Evolutionary conservation across 2,329 filamentous ascomycete genomes (phyloP).

Genomic region (Sporothrix pseudoabietina): DNA sequence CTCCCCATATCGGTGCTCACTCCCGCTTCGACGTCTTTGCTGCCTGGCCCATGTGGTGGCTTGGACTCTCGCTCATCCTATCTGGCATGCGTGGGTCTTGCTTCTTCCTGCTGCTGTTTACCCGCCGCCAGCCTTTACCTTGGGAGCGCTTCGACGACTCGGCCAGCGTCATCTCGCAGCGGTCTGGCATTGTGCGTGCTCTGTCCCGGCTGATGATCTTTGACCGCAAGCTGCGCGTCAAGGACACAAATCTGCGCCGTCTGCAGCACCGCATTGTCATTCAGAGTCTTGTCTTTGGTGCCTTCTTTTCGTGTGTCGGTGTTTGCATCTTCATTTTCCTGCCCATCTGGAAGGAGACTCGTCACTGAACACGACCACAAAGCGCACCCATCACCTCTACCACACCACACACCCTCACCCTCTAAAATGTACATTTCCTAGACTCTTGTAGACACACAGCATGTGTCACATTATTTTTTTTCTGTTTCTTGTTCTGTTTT

Average conservation of each 20-base stretch:
- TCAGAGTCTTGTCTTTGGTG: constrained; percentile 47
- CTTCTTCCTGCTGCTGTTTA: constrained; percentile 53
- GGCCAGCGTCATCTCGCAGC: constrained; percentile 34
- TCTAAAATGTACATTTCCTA: constrained; percentile 10
- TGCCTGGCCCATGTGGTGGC: constrained; percentile 51
- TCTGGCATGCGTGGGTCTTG: constrained; percentile 51
- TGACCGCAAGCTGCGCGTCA: constrained; percentile 50
- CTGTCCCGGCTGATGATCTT: constrained; percentile 51
- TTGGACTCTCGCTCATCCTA: constrained; percentile 49
- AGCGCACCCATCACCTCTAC: neutral
- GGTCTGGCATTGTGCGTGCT: constrained; percentile 38
- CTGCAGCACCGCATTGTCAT: constrained; percentile 51
- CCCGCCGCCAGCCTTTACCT: constrained; percentile 49
- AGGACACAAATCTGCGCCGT: constrained; percentile 47
- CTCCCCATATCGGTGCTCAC: constrained; percentile 44
- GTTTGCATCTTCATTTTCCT: constrained; percentile 49
- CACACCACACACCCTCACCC: neutral
- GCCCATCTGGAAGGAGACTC: constrained; percentile 47
- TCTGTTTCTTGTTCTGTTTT: neutral
- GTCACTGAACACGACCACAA: neutral
- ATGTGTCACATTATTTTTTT: neutral
- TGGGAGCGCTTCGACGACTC: constrained; percentile 53
- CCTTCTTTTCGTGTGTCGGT: constrained; percentile 43
- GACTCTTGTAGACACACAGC: neutral
- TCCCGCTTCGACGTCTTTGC: constrained; percentile 48